These are phyloP conservation scores for Rosa multiflora DNA, from an alignment of 306 rosid genomes.

Conservation along the genomic window DNA sequence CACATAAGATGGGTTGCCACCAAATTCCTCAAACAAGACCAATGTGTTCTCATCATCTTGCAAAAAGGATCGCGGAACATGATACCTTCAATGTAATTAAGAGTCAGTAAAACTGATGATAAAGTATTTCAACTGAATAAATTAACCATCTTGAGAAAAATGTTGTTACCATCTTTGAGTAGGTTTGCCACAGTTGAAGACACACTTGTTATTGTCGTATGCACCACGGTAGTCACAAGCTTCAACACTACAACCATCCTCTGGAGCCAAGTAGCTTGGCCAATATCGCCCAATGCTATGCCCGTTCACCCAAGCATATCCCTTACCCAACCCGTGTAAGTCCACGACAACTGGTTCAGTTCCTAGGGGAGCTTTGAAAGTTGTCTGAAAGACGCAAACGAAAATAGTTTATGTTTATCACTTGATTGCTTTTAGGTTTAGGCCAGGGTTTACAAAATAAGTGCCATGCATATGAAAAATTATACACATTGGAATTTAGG, in stretches of 20 bases:
- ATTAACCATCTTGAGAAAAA: neutral
- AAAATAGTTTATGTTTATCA: too few species aligned
- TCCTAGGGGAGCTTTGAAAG: conserved; percentile 60
- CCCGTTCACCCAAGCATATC: conserved; percentile 60
- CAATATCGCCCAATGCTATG: conserved; percentile 41
- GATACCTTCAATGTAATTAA: conserved; percentile 36
- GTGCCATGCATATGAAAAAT: neutral
- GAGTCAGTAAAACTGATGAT: neutral
- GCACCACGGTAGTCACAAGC: conserved; percentile 57
- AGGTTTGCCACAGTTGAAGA: conserved; percentile 48
- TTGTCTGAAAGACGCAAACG: conserved; percentile 23
- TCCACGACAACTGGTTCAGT: conserved; percentile 42
- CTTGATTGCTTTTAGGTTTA: neutral
- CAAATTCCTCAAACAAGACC: conserved; percentile 60
- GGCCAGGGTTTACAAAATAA: neutral
- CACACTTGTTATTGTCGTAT: conserved; percentile 40
- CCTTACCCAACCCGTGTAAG: conserved; percentile 50
- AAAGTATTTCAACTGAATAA: neutral
- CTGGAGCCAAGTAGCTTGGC: conserved; percentile 45
- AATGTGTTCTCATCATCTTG: conserved; percentile 35
- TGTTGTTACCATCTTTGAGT: conserved; percentile 47
- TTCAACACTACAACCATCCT: conserved; percentile 40
- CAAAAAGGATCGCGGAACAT: conserved; percentile 46
- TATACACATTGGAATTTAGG: neutral
- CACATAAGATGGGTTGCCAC: conserved; percentile 45